These are phyloP conservation scores for Haematococcus sp. DNA, from an alignment of 139 green algal genomes.

Conservation along the genomic window DNA sequence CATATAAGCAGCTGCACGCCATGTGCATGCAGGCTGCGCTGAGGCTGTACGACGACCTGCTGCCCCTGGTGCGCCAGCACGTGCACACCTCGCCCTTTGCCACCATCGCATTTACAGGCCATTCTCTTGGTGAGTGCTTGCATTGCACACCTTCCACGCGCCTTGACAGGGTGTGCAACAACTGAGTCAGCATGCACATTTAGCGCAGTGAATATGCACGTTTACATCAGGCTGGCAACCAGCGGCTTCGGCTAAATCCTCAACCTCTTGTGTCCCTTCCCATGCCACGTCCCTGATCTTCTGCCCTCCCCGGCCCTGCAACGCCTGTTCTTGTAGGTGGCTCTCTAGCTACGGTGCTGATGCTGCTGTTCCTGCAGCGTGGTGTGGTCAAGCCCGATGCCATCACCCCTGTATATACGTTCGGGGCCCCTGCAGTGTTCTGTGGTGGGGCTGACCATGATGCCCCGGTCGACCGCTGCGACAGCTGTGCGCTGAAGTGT, in stretches of 20 bases:
- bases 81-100: constrained; percentile 46
- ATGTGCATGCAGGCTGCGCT: constrained; percentile 66
- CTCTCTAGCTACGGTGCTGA: constrained; percentile 78
- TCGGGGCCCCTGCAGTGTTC: constrained; percentile 89
- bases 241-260: no score
- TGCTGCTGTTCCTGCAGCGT: constrained; percentile 84
- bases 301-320: no score
- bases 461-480: not conserved
- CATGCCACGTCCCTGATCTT: no score
- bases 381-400: constrained; percentile 56
- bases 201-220: no score
- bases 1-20: no score
- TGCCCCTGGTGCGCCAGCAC: constrained; percentile 80
- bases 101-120: constrained; percentile 53
- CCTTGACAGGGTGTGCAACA: no score
- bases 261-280: no score
- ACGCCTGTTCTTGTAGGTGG: no score
- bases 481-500: not conserved
- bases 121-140: constrained; percentile 73
- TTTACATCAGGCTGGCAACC: no score
- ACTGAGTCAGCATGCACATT: no score
- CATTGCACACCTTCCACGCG: no score
- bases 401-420: constrained; percentile 84
- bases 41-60: constrained; percentile 78
- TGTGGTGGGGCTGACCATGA: constrained; percentile 58